Evolutionary conservation across 495 filamentous ascomycete genomes (phyloP).

Genomic region (Pseudoneurospora amorphoporcata): DNA sequence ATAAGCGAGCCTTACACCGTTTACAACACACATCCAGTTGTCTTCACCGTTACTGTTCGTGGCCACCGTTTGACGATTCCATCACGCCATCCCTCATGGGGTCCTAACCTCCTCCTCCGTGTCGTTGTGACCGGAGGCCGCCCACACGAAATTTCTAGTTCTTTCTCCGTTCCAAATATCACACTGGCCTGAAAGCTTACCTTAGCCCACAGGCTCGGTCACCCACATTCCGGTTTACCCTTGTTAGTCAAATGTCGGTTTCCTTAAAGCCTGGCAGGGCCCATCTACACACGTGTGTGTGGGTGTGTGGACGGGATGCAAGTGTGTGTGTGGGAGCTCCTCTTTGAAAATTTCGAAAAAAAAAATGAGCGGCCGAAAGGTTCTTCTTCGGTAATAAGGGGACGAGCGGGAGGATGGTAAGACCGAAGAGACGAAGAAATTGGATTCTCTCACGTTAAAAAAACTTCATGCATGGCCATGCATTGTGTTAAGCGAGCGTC

Average conservation of each 20-base stretch:
- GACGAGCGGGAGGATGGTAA: neutral
- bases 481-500: neutral
- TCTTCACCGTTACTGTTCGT: neutral
- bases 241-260: neutral
- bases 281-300: too few relatives aligned
- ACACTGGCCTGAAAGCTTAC: neutral
- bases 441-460: neutral
- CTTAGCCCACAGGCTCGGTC: neutral
- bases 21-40: neutral
- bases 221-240: neutral
- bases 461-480: neutral
- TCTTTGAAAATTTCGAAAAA: neutral
- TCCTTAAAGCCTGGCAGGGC: too few relatives aligned
- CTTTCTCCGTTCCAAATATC: neutral
- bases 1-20: neutral
- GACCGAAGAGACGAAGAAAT: neutral
- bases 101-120: neutral
- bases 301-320: too few relatives aligned
- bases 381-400: neutral
- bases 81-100: neutral
- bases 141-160: neutral
- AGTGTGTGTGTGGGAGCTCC: too few relatives aligned
- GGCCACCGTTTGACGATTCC: neutral
- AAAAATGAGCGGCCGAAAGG: neutral
- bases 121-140: neutral